Percentiles rank a stretch among this genome's conserved stretches.
phyloP scores from a whole-genome alignment of 2,329 filamentous ascomycete genomes.

The Tolypocladium album region DNA sequence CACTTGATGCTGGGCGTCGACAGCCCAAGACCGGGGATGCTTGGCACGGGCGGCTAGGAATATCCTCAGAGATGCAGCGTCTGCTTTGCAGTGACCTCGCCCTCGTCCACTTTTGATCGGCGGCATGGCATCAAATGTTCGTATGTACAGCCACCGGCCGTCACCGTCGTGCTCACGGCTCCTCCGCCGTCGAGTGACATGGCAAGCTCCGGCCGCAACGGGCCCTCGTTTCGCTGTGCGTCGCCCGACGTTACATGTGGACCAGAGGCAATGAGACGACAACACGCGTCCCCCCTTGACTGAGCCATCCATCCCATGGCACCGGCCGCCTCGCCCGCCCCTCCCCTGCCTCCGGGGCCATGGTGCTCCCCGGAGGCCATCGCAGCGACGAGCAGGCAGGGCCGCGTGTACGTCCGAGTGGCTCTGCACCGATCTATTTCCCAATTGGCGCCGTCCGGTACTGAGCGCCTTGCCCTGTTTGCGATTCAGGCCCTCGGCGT shows the following conservation, averaged over 20 bases:
- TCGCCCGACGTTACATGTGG: neutral
- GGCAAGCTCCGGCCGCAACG: neutral
- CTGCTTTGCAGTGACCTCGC: neutral
- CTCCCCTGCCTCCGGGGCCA: neutral
- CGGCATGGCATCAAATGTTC: neutral
- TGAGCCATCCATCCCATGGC: neutral
- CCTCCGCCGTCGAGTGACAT: neutral
- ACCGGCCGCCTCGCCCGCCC: neutral
- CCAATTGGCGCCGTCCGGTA: neutral
- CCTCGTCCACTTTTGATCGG: neutral
- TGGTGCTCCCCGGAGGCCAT: neutral
- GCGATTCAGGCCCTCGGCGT: neutral
- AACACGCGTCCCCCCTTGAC: neutral
- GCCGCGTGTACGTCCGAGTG: neutral
- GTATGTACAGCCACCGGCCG: neutral
- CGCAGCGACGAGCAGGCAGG: neutral
- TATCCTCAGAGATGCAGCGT: neutral
- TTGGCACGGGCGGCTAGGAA: neutral
- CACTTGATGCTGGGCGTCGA: neutral
- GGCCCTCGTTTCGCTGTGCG: neutral
- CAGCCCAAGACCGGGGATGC: neutral
- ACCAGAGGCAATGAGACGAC: neutral
- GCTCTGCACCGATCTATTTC: neutral
- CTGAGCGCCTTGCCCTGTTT: neutral
- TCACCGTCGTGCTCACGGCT: too few species aligned